phyloP scores from a whole-genome alignment of 192 early-diverging fungal genomes.

The Coemansia sp. region DNA sequence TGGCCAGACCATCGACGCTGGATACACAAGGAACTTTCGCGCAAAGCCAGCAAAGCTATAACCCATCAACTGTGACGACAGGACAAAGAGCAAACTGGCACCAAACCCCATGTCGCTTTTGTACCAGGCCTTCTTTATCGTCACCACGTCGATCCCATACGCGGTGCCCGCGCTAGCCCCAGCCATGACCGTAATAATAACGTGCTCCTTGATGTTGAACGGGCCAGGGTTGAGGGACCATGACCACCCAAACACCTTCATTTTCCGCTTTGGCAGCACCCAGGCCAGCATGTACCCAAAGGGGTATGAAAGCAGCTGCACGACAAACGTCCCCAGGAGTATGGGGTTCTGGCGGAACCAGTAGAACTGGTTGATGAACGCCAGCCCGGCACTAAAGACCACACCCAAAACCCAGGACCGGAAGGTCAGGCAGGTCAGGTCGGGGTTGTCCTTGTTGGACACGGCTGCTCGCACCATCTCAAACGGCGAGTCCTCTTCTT shows the following conservation, averaged over 20 bases:
- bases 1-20: constrained; percentile 87
- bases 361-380: constrained; percentile 76
- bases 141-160: constrained; percentile 72
- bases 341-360: constrained; percentile 83
- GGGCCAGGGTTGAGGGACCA: constrained; percentile 77
- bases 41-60: constrained; percentile 64
- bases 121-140: constrained; percentile 63
- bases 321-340: constrained; percentile 61
- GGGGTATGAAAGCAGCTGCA: constrained; percentile 70
- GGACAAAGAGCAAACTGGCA: constrained; percentile 57
- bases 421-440: constrained; percentile 64
- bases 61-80: constrained; percentile 66
- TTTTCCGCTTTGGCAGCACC: constrained; percentile 52
- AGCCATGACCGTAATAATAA: constrained; percentile 72
- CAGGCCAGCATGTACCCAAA: constrained; percentile 60
- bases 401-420: constrained; percentile 70
- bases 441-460: constrained; percentile 62
- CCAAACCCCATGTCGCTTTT: constrained; percentile 60
- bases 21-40: constrained; percentile 79
- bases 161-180: constrained; percentile 62
- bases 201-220: constrained; percentile 87
- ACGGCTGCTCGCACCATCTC: constrained; percentile 66
- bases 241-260: constrained; percentile 48
- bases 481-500: constrained; percentile 54
- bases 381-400: constrained; percentile 55